A percentile compares a stretch with the other conserved stretches of the same genome.
Evolutionary conservation across 2,329 filamentous ascomycete species (phyloP).

Genomic region (Coniochaeta prunicola): DNA sequence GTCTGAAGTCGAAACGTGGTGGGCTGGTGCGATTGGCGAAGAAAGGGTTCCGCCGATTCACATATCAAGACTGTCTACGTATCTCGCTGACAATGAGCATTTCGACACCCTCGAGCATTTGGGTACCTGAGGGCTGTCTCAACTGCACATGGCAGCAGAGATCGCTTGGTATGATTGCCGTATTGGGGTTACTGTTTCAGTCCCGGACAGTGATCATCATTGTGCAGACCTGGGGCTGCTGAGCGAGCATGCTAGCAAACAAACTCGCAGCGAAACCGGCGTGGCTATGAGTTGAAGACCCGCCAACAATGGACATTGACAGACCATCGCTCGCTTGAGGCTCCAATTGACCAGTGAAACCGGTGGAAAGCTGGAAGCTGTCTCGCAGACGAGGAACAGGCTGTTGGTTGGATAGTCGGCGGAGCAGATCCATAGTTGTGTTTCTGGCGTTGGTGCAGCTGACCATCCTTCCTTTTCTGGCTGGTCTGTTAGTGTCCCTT

Average conservation of each 20-base stretch:
- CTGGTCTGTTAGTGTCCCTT: not conserved
- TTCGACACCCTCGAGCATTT: not conserved
- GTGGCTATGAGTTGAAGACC: not conserved
- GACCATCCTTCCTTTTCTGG: not conserved
- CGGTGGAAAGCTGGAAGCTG: not conserved
- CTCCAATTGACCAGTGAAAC: not conserved
- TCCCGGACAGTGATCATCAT: not conserved
- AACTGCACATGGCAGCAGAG: not conserved
- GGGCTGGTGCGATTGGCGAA: not conserved
- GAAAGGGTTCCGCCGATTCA: not conserved
- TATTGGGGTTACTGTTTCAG: not conserved
- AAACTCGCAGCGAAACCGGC: not conserved
- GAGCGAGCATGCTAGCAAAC: not conserved
- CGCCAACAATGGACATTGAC: not conserved
- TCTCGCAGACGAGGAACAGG: not conserved
- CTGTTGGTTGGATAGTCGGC: not conserved
- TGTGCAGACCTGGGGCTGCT: not conserved
- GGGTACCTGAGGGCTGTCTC: not conserved
- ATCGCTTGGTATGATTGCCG: not conserved
- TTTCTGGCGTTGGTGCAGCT: not conserved
- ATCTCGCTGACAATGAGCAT: not conserved
- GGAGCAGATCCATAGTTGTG: not conserved
- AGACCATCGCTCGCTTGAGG: not conserved
- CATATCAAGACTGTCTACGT: not conserved
- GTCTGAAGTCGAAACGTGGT: not conserved